These are phyloP conservation scores for Cladophialophora immunda DNA, from an alignment of 2,329 filamentous ascomycete species.

Conservation along the genomic window DNA sequence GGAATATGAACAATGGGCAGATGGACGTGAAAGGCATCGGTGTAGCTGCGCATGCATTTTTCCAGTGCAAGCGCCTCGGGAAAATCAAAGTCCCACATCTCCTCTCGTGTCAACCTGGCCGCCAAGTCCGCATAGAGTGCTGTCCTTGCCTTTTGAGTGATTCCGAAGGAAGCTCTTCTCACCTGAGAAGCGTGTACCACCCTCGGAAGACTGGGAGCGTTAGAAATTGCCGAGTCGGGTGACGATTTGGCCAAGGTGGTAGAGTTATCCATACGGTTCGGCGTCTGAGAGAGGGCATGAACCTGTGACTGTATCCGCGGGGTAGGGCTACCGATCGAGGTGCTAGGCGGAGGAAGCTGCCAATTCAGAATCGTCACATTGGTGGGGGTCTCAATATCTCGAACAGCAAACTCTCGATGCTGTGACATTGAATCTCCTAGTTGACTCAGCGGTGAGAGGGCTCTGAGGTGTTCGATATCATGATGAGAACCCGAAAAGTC, in stretches of 20 bases:
- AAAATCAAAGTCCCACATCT: not conserved
- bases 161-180: not conserved
- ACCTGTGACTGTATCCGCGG: too few relatives aligned
- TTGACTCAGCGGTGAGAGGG: too few relatives aligned
- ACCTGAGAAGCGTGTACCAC: not conserved
- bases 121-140: not conserved
- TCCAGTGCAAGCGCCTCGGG: not conserved
- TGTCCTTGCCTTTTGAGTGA: not conserved
- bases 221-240: not conserved
- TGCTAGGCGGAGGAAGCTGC: too few relatives aligned
- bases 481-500: too few relatives aligned
- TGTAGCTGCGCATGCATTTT: slow-evolving; percentile 7
- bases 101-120: not conserved
- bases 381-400: too few relatives aligned
- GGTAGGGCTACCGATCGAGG: too few relatives aligned
- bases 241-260: not conserved
- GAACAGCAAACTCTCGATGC: too few relatives aligned
- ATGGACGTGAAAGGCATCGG: slow-evolving; percentile 8
- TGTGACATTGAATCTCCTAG: too few relatives aligned
- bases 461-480: too few relatives aligned
- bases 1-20: slow-evolving; percentile 1
- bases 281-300: too few relatives aligned
- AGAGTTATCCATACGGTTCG: too few relatives aligned
- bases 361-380: too few relatives aligned
- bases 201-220: not conserved